phyloP scores from a whole-genome alignment of 1,139 yeast genomes.

The Candida sp. region DNA sequence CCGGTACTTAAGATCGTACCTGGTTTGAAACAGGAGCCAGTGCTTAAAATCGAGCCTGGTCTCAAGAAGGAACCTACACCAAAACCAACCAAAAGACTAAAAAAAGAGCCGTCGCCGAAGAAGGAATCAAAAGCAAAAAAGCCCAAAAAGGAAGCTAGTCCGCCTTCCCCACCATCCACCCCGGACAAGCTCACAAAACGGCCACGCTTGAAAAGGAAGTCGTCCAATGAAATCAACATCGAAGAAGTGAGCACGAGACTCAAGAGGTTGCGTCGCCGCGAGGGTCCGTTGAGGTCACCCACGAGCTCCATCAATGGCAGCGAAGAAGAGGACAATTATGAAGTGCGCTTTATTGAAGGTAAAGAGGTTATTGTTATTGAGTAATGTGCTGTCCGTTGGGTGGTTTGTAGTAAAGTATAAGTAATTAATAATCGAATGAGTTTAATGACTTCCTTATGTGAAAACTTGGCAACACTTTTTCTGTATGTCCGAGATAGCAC shows the following conservation, averaged over 20 bases:
- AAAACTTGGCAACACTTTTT: neutral
- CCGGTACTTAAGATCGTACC: slow-evolving; percentile 5
- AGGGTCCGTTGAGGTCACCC: slow-evolving; percentile 20
- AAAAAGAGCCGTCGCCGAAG: slow-evolving; percentile 13
- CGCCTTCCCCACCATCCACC: slow-evolving; percentile 26
- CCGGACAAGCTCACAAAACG: slow-evolving; percentile 18
- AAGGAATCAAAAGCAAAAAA: neutral
- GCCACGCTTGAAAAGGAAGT: slow-evolving; percentile 22
- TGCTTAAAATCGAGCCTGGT: slow-evolving; percentile 2
- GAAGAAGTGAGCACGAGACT: neutral
- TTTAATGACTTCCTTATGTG: neutral
- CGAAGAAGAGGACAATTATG: slow-evolving; percentile 7
- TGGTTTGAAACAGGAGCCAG: neutral
- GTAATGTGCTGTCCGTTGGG: neutral
- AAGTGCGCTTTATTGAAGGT: neutral
- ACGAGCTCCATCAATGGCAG: slow-evolving; percentile 1
- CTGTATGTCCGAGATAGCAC: too few species aligned
- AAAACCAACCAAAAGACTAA: slow-evolving; percentile 8
- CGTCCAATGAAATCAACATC: slow-evolving; percentile 8
- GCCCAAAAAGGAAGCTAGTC: slow-evolving; percentile 1
- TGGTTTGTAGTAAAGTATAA: neutral
- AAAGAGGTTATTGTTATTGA: slow-evolving; percentile 4
- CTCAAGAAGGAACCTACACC: slow-evolving; percentile 9
- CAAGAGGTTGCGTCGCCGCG: slow-evolving; percentile 24
- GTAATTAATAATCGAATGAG: neutral